phyloP scores from a whole-genome alignment of 2,329 filamentous ascomycete genomes.

The Fusarium agapanthi region DNA sequence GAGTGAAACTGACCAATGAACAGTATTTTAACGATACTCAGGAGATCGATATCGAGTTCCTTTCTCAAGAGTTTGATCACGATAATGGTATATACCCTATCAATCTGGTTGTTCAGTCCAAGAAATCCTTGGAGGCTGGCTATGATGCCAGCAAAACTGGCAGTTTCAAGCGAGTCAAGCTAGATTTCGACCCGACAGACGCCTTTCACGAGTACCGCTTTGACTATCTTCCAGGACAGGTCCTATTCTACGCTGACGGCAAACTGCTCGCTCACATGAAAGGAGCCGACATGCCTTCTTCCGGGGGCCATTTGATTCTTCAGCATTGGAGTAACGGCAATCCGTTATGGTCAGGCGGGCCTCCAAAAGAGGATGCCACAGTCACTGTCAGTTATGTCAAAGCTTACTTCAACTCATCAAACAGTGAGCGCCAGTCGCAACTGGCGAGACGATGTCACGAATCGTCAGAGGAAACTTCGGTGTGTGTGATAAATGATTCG shows the following conservation, averaged over 20 bases:
- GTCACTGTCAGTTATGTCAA: constrained; percentile 76
- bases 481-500: constrained; percentile 29
- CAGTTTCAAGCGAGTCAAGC: constrained; percentile 64
- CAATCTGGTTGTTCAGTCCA: constrained; percentile 80
- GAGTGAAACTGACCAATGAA: not conserved
- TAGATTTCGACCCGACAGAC: constrained; percentile 72
- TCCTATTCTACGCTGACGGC: constrained; percentile 76
- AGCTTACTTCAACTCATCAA: constrained; percentile 80
- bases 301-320: constrained; percentile 72
- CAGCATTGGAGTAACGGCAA: constrained; percentile 85
- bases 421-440: constrained; percentile 32
- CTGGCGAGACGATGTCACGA: constrained; percentile 18
- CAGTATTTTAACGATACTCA: constrained; percentile 82
- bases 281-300: constrained; percentile 65
- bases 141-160: constrained; percentile 70
- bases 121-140: constrained; percentile 63
- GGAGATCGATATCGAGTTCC: constrained; percentile 84
- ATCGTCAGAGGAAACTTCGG: constrained; percentile 5
- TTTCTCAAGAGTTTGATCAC: constrained; percentile 70
- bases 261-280: constrained; percentile 63
- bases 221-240: constrained; percentile 71
- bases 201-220: constrained; percentile 82
- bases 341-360: constrained; percentile 74
- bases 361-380: constrained; percentile 68
- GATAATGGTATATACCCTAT: constrained; percentile 63